A percentile compares a stretch with the other conserved stretches of the same genome.
Conservation (phyloP, 331 rosid genomes). For the Rosa hybrid region DNA sequence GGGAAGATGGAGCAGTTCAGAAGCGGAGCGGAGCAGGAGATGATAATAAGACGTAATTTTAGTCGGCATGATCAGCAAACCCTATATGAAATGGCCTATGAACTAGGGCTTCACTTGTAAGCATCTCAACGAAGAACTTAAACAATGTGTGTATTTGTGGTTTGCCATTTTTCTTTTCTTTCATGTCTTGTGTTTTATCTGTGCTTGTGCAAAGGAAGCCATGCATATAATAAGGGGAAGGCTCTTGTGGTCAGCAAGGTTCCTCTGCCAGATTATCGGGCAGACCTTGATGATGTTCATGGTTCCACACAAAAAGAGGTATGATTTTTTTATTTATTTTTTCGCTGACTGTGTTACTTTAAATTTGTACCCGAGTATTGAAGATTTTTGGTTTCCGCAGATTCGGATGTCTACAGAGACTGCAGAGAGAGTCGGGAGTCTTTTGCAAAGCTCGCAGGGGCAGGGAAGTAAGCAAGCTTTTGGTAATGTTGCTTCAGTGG, state of each 20-base stretch:
- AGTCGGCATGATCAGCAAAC: slow-evolving; percentile 71
- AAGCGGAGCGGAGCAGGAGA: slow-evolving; percentile 69
- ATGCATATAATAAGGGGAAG: slow-evolving; percentile 86
- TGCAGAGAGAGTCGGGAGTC: slow-evolving; percentile 78
- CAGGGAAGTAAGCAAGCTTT: slow-evolving; percentile 18
- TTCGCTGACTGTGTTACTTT: background rate
- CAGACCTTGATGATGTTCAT: slow-evolving; percentile 94
- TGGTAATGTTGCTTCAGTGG: slow-evolving; percentile 34
- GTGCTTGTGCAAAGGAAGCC: slow-evolving; percentile 85
- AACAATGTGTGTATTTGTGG: background rate
- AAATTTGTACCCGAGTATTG: background rate
- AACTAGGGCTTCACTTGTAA: slow-evolving; percentile 76
- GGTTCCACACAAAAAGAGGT: slow-evolving; percentile 96
- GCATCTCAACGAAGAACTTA: slow-evolving; percentile 22
- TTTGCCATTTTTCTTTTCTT: background rate
- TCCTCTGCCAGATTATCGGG: slow-evolving; percentile 92
- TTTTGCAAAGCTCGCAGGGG: slow-evolving; percentile 61
- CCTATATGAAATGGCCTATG: slow-evolving; percentile 78
- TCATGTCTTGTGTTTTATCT: slow-evolving; percentile 18
- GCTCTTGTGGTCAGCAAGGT: slow-evolving; percentile 88
- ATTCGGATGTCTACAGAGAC: slow-evolving; percentile 84
- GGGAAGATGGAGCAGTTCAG: slow-evolving; percentile 76
- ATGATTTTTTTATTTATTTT: slow-evolving; percentile 5
- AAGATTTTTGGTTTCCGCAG: slow-evolving; percentile 41
- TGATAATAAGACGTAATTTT: slow-evolving; percentile 68